A percentile compares a stretch with the other conserved stretches of the same genome.
phyloP scores from a whole-genome alignment of 768 basidiomycete genomes.

The Cystobasidium onofrii region DNA sequence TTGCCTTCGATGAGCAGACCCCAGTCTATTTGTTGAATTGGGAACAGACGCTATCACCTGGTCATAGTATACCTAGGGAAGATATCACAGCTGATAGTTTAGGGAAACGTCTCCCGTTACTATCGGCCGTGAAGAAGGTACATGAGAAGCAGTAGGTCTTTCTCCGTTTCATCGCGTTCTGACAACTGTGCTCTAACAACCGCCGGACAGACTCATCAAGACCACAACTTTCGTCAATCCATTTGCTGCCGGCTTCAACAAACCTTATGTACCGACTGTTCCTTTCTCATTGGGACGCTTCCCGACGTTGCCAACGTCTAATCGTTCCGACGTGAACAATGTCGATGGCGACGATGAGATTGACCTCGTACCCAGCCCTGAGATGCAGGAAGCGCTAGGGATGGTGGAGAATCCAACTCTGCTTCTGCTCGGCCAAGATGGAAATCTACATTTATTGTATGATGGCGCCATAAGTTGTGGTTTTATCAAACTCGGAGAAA shows the following conservation, averaged over 20 bases:
- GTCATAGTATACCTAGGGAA: not conserved
- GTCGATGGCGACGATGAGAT: not conserved
- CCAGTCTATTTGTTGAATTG: slow-evolving; percentile 8
- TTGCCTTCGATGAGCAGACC: not conserved
- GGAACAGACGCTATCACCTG: slow-evolving; percentile 1
- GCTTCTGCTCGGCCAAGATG: slow-evolving; percentile 28
- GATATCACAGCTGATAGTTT: not conserved
- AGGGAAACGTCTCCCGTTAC: not conserved
- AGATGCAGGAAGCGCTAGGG: not conserved
- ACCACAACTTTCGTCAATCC: slow-evolving; percentile 15
- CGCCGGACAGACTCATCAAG: not conserved
- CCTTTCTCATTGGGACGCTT: not conserved
- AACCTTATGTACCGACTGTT: slow-evolving; percentile 18
- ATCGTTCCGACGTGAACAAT: not conserved
- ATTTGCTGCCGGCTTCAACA: slow-evolving; percentile 11
- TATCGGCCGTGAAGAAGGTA: not conserved
- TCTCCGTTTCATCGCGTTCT: no score
- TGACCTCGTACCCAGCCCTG: not conserved
- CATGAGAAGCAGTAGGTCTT: slow-evolving; percentile 5
- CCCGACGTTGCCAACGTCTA: not conserved
- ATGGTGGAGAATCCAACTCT: slow-evolving; percentile 25
- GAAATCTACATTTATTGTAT: slow-evolving; percentile 33
- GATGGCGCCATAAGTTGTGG: slow-evolving; percentile 36
- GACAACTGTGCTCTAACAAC: not conserved
- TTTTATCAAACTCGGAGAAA: not conserved